These are phyloP conservation scores for Beauveria scarabaeidicola DNA, from an alignment of 2,329 filamentous ascomycete genomes.

Conservation along the genomic window DNA sequence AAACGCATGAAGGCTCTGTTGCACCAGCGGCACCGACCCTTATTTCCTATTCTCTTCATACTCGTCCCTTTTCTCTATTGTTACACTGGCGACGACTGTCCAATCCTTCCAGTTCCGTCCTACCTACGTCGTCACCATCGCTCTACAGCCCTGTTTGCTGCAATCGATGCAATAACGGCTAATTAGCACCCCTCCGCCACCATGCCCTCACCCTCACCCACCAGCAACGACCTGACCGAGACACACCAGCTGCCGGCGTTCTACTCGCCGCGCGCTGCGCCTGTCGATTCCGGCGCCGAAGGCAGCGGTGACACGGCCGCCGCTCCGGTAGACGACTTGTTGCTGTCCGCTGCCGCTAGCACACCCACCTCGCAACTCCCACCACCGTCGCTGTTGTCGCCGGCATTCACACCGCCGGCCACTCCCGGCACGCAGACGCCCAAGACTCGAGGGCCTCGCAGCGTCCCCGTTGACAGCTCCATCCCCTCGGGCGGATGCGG, in stretches of 20 bases:
- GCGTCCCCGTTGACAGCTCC: conserved; percentile 53
- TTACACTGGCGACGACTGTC: neutral
- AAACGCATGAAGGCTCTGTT: neutral
- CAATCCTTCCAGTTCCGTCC: neutral
- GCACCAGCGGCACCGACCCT: neutral
- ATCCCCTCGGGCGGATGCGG: conserved; percentile 51
- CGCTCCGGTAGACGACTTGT: conserved; percentile 25
- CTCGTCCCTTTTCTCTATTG: neutral
- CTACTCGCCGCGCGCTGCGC: conserved; percentile 27
- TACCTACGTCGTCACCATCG: neutral
- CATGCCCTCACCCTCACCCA: conserved; percentile 12
- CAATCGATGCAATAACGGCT: neutral
- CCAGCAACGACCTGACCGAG: conserved; percentile 12
- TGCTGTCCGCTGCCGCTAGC: conserved; percentile 22
- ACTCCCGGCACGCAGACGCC: conserved; percentile 54
- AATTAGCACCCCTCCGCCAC: neutral
- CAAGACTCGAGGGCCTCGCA: conserved; percentile 33
- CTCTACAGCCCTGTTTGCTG: neutral
- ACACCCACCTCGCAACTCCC: conserved; percentile 22
- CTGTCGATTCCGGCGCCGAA: conserved; percentile 15
- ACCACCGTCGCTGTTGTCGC: conserved; percentile 70
- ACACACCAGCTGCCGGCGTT: conserved; percentile 27
- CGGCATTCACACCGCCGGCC: conserved; percentile 68
- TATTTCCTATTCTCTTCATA: neutral
- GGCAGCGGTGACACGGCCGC: neutral